These are phyloP conservation scores for Thoreauomyces humboldtii DNA, from an alignment of 192 early-diverging fungal genomes.

Conservation along the genomic window DNA sequence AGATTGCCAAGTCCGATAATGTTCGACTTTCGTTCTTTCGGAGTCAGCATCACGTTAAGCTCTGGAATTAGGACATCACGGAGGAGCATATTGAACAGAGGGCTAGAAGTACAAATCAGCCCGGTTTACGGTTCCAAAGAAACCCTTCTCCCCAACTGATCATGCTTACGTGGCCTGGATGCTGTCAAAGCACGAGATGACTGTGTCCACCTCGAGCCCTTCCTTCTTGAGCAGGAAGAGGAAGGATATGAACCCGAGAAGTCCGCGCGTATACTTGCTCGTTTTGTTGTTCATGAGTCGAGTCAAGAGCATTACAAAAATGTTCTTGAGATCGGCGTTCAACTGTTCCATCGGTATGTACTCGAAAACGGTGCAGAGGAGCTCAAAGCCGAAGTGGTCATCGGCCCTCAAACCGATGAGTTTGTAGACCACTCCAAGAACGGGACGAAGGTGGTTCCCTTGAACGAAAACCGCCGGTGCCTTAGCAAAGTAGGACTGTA, in stretches of 20 bases:
- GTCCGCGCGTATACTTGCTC: constrained; percentile 57
- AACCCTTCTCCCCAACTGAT: too few relatives aligned
- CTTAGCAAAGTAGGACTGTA: constrained; percentile 82
- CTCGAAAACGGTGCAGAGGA: constrained; percentile 75
- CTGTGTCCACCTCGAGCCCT: constrained; percentile 55
- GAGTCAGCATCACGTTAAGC: constrained; percentile 51
- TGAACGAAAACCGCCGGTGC: constrained; percentile 68
- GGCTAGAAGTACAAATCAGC: constrained; percentile 21
- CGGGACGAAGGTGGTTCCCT: constrained; percentile 69
- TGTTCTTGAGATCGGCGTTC: constrained; percentile 52
- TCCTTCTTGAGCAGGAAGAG: constrained; percentile 65
- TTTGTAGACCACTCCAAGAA: constrained; percentile 94
- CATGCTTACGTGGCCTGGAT: constrained; percentile 57
- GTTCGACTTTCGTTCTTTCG: constrained; percentile 61
- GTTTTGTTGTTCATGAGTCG: constrained; percentile 59
- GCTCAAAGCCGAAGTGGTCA: constrained; percentile 82
- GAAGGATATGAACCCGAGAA: constrained; percentile 66
- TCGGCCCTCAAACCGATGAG: constrained; percentile 78
- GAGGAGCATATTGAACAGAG: constrained; percentile 67
- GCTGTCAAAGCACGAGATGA: constrained; percentile 57
- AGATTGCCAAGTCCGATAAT: constrained; percentile 65
- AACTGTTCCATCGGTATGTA: constrained; percentile 65
- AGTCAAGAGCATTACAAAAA: constrained; percentile 59
- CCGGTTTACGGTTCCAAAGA: too few relatives aligned
- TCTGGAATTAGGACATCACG: constrained; percentile 66